Evolutionary conservation across 129 eudicot species (phyloP), one percentile per base, ranked within the genome.

Genomic region (Helianthus annuus): DNA sequence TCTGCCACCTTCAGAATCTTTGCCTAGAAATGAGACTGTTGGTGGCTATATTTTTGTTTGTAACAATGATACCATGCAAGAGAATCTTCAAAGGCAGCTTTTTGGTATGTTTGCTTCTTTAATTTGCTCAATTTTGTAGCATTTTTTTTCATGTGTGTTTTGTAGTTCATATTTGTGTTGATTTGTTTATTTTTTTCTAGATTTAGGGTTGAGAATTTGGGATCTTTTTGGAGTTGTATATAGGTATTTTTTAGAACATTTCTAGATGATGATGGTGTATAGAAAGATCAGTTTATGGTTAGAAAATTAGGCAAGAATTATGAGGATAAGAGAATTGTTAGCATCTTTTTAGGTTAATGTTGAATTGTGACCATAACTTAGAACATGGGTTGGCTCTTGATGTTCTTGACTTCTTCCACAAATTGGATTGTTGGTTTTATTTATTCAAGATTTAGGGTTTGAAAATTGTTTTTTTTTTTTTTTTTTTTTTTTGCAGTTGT

Each of bases 31-130:
- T 73, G 97, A 95, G 84, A 88, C 96, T 0, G 85, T 95, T 17
- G 99, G 99, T 34, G 99, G 99, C 0, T 95, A 95, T 85, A 90
- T 95, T 2, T 94, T 95, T 52, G 97, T 95, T 22, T 95, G 99
- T 80, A 95, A 95, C 75, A 95, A 95, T 71, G 99, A 95, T 66
- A 95, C 99, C 34, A 95, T 95, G 99, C 88, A 85, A 44, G 99
- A 95, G 83, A 95, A 95, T 76, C 97, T 95, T 78, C 88, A 88
- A 70, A 88, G 97, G 36, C 83, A 95, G 74, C 95, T 95, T 49
- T 95, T 95, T 83, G 99, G 99, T 95, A 86, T 38, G 87, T 71
- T 32, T 1, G 19, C 10, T 29, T 0, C 65, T 59, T 59, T 29
- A 1, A 24, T 59, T 59, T 59, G 65, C 8, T 59, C 17, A 27